Conservation (phyloP, 2,329 filamentous ascomycete genomes). For the Stromatinia cepivora region DNA sequence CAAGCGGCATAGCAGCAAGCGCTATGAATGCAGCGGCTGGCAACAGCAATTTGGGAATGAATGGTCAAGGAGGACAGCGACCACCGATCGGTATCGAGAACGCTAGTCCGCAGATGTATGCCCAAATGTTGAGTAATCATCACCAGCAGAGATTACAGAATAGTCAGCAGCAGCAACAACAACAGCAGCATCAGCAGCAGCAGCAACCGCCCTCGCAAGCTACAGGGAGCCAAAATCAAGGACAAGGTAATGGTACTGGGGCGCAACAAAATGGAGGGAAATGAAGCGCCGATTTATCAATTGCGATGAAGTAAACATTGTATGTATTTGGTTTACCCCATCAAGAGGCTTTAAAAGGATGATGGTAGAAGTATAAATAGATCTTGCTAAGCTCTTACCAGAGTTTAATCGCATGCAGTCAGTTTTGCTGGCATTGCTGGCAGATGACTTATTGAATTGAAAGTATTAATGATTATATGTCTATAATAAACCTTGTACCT, state of each 20-base stretch:
- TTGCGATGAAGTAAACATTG: conserved; percentile 9
- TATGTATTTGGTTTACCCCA: background rate
- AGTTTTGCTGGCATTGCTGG: conserved; percentile 1
- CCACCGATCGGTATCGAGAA: conserved; percentile 41
- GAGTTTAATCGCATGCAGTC: background rate
- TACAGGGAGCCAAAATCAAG: conserved; percentile 4
- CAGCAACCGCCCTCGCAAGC: conserved; percentile 26
- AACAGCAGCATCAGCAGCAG: conserved; percentile 10
- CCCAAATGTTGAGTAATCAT: conserved; percentile 52
- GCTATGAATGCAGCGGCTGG: conserved; percentile 54
- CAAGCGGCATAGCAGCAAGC: conserved; percentile 49
- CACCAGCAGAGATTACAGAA: conserved; percentile 43
- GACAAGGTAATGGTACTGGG: conserved; percentile 25
- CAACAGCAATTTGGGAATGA: conserved; percentile 29
- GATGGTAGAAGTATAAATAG: conserved; percentile 23
- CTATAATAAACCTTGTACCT: background rate
- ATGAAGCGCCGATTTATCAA: conserved; percentile 10
- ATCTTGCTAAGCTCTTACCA: conserved; percentile 8
- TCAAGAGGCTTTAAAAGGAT: background rate
- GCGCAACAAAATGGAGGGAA: conserved; percentile 23
- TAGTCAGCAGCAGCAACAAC: conserved; percentile 41
- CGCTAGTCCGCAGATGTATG: conserved; percentile 49
- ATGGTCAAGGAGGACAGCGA: conserved; percentile 20
- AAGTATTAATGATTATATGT: background rate
- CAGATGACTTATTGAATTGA: conserved; percentile 15